These are phyloP conservation scores for Scortechinia acanthostroma DNA, from an alignment of 2,329 filamentous ascomycete genomes.

Conservation along the genomic window DNA sequence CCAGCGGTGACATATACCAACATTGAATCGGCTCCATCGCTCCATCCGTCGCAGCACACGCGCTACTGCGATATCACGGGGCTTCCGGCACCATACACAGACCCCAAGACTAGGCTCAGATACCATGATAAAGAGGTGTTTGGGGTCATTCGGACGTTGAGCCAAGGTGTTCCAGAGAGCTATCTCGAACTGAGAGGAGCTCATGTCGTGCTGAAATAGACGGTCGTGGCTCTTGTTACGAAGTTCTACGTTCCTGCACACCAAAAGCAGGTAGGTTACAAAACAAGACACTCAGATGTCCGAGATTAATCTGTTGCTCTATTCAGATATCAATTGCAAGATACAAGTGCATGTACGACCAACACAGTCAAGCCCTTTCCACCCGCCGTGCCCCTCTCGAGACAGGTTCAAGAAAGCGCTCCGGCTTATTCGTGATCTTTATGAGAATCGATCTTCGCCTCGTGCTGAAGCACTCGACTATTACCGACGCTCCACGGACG, in stretches of 20 bases:
- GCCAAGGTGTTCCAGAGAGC: slow-evolving; percentile 76
- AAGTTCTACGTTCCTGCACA: slow-evolving; percentile 19
- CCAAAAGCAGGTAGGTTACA: too few species aligned
- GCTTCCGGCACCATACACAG: slow-evolving; percentile 80
- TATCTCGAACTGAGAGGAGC: slow-evolving; percentile 86
- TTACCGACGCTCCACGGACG: slow-evolving; percentile 59
- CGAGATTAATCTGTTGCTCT: too few species aligned
- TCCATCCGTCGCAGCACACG: slow-evolving; percentile 63
- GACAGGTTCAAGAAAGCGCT: slow-evolving; percentile 67
- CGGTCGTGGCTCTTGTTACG: too few species aligned
- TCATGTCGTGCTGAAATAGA: slow-evolving; percentile 82
- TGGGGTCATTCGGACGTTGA: slow-evolving; percentile 70
- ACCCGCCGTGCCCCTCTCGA: slow-evolving; percentile 45
- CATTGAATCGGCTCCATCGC: slow-evolving; percentile 85
- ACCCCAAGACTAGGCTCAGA: slow-evolving; percentile 86
- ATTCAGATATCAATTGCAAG: not conserved
- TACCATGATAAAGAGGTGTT: slow-evolving; percentile 95
- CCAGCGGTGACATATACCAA: slow-evolving; percentile 87
- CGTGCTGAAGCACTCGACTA: slow-evolving; percentile 67
- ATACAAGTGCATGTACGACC: slow-evolving; percentile 61
- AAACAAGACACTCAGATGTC: too few species aligned
- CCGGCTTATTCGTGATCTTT: slow-evolving; percentile 96
- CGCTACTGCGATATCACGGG: slow-evolving; percentile 96
- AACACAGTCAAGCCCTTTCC: slow-evolving; percentile 94
- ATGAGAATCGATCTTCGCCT: slow-evolving; percentile 1